These are phyloP conservation scores for Fusarium decemcellulare DNA, from an alignment of 2,329 filamentous ascomycete genomes.

Conservation along the genomic window DNA sequence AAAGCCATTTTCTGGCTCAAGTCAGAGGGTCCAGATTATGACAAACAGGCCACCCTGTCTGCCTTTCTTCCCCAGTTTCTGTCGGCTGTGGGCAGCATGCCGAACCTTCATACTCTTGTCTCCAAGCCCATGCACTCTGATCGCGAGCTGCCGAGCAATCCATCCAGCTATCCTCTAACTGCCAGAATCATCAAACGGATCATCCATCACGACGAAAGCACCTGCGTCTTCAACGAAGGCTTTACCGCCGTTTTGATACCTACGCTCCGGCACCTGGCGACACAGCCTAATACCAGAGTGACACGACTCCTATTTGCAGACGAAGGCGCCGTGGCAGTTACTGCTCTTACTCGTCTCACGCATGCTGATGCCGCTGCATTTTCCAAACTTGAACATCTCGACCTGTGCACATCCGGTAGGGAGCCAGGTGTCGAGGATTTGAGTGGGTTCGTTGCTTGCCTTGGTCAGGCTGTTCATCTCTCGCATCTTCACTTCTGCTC, in stretches of 20 bases:
- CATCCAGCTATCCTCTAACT: constrained; percentile 1
- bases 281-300: background rate
- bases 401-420: constrained; percentile 9
- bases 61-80: background rate
- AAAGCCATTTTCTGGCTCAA: constrained; percentile 4
- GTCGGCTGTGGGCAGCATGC: background rate
- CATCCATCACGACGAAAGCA: background rate
- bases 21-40: no score
- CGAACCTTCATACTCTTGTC: constrained; percentile 10
- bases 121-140: constrained; percentile 18
- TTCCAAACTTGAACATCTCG: background rate
- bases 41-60: background rate
- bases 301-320: constrained; percentile 13
- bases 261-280: background rate
- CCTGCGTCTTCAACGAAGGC: background rate
- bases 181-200: background rate
- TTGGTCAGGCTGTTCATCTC: constrained; percentile 3
- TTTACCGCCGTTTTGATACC: constrained; percentile 13
- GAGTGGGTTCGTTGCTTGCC: background rate
- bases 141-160: background rate
- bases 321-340: background rate
- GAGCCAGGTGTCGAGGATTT: background rate
- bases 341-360: background rate
- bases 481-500: constrained; percentile 9
- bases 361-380: background rate